Evolutionary conservation across 441 rosid genomes (phyloP).

Genomic region (Melastoma candidum): DNA sequence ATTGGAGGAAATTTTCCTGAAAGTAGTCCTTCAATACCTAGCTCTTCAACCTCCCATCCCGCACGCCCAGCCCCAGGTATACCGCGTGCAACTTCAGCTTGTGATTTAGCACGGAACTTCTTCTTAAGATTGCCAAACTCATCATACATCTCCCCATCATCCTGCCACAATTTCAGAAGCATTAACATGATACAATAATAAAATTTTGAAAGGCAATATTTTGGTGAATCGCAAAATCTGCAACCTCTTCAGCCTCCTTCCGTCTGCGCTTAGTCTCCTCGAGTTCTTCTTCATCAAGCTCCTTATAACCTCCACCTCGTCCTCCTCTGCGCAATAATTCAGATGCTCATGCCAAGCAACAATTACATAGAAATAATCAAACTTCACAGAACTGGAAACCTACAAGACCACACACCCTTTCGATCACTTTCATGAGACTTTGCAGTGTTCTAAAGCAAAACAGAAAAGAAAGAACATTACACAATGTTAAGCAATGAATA

Average conservation of each 20-base stretch:
- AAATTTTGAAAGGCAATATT: no score
- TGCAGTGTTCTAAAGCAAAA: no score
- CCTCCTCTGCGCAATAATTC: slow-evolving; percentile 55
- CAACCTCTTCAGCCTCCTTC: slow-evolving; percentile 85
- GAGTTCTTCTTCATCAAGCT: slow-evolving; percentile 91
- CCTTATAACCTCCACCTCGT: slow-evolving; percentile 96
- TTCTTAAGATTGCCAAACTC: slow-evolving; percentile 98
- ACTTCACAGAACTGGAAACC: no score
- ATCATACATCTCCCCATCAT: slow-evolving; percentile 95
- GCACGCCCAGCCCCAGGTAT: slow-evolving; percentile 92
- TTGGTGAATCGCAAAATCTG: slow-evolving; percentile 10
- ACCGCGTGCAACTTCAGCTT: slow-evolving; percentile 51
- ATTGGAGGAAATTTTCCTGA: neutral
- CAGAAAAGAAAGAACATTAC: no score
- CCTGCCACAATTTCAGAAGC: slow-evolving; percentile 33
- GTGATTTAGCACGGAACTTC: slow-evolving; percentile 81
- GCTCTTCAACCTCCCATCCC: slow-evolving; percentile 92
- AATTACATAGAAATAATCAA: no score
- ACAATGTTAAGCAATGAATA: no score
- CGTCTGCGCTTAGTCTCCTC: slow-evolving; percentile 92
- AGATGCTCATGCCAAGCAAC: neutral
- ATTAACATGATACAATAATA: neutral
- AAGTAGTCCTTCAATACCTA: slow-evolving; percentile 36
- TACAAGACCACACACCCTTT: no score
- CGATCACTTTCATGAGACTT: no score